Evolutionary conservation across 1,284 basidiomycete species (phyloP).

Genomic region (Cutaneotrichosporon daszewskae): DNA sequence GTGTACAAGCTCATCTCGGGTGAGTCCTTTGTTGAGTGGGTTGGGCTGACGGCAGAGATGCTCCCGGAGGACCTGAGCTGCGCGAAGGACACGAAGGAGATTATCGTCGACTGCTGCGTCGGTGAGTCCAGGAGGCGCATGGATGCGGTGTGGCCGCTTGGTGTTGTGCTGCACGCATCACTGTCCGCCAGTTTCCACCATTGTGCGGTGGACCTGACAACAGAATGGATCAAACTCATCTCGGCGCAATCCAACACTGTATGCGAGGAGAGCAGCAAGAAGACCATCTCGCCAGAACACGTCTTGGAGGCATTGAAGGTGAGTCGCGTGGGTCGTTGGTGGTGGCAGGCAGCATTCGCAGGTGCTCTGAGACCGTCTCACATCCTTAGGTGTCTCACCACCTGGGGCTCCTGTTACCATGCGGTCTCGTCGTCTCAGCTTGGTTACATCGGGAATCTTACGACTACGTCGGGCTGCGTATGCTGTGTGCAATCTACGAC

Average conservation of each 20-base stretch:
- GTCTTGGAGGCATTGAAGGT: conserved; percentile 89
- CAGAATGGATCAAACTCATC: conserved; percentile 97
- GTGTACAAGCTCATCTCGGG: conserved; percentile 95
- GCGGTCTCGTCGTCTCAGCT: too few relatives aligned
- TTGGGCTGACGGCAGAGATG: conserved; percentile 58
- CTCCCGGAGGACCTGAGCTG: conserved; percentile 84
- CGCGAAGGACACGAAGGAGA: conserved; percentile 90
- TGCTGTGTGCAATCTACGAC: too few relatives aligned
- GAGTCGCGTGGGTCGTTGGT: conserved; percentile 19
- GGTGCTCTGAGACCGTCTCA: too few relatives aligned
- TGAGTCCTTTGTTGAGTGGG: conserved; percentile 39
- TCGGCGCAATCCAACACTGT: conserved; percentile 97
- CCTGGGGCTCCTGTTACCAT: too few relatives aligned
- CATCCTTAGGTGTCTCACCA: too few relatives aligned
- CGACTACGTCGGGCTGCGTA: too few relatives aligned
- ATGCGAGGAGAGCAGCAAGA: conserved; percentile 97
- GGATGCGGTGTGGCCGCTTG: too few relatives aligned
- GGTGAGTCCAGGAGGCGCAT: conserved; percentile 56
- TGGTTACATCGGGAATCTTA: too few relatives aligned
- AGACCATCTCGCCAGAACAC: conserved; percentile 98
- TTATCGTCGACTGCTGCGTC: conserved; percentile 97
- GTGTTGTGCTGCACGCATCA: neutral
- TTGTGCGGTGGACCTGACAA: conserved; percentile 11
- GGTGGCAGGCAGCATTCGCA: neutral
- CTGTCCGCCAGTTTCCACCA: too few relatives aligned